Evolutionary conservation across 2,329 filamentous ascomycete species (phyloP), one percentile per base, ranked within the genome.

Genomic region (Apiospora pterosperma): DNA sequence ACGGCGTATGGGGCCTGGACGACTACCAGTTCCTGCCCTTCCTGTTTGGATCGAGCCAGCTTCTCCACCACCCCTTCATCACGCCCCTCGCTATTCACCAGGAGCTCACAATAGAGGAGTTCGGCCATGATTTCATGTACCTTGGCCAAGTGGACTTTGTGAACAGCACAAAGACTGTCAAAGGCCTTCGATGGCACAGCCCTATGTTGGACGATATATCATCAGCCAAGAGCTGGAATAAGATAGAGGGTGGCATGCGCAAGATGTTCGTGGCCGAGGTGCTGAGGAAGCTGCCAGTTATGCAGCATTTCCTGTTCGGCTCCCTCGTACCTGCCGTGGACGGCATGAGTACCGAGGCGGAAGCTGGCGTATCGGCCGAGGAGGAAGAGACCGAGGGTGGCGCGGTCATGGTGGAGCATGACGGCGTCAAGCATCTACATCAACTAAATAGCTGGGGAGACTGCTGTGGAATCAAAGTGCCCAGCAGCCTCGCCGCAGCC

Each of bases 201-300:
- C 96, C 96, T 4, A 98, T 99, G 96, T 87, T 99, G 21, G 96
- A 99, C 75, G 96, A 99, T 76, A 99, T 99, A 69, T 96, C 92
- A 4, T 90, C 92, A 1, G 91, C 95, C 19, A 94, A 92, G 76
- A 92, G 85, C 42, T 99, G 96, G 96, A 81, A 79, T 69, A 99
- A 99, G 82, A 91, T 99, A 61, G 94, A 98, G 76, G 90, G 85
- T 31, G 96, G 96, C 7, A 98, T 99, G 96, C 87, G 92, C 66
- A 92, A 93, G 70, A 99, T 99, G 96, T 98, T 98, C 74, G 85
- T 95, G 62, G 92, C 90, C 44, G 96, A 99, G 78, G 95, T 99
- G 0, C 78, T 99, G 62, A 89, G 91, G 36, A 99, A 99, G 78
- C 77, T 99, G 63, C 96, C 96, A 0, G 95, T 99, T 52, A 98